phyloP scores from a whole-genome alignment of 345 rosid species.

The Syzygium oleosum region DNA sequence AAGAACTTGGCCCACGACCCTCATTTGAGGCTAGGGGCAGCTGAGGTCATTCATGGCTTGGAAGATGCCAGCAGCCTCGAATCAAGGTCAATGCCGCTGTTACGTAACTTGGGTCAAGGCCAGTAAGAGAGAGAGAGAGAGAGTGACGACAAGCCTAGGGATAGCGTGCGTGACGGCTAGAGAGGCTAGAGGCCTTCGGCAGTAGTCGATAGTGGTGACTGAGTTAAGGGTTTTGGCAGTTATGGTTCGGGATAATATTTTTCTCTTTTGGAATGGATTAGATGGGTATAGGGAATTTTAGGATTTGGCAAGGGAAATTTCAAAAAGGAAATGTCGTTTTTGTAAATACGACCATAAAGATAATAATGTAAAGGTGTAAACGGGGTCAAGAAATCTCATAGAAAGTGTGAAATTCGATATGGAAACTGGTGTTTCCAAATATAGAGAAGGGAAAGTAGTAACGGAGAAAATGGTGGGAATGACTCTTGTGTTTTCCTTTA shows the following conservation, averaged over 20 bases:
- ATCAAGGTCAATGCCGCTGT: too few species aligned
- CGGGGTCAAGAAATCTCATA: too few species aligned
- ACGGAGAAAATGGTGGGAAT: neutral
- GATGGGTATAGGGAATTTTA: neutral
- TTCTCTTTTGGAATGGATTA: neutral
- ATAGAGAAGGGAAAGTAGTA: too few species aligned
- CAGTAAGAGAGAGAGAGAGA: neutral
- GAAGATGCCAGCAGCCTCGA: too few species aligned
- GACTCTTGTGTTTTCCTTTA: neutral
- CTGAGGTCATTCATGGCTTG: too few species aligned
- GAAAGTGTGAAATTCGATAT: neutral
- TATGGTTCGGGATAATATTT: neutral
- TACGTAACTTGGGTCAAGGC: too few species aligned
- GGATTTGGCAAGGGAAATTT: neutral
- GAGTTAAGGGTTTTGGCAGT: neutral
- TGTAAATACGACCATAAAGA: neutral
- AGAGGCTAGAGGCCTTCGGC: neutral
- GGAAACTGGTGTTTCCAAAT: neutral
- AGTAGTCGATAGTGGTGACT: neutral
- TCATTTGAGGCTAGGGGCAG: too few species aligned
- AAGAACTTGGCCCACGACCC: too few species aligned
- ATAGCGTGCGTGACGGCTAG: neutral
- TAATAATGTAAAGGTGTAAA: neutral
- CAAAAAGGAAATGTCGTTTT: neutral
- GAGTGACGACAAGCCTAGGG: neutral